Conservation (phyloP, 345 rosid species). For the Turritis glabra region DNA sequence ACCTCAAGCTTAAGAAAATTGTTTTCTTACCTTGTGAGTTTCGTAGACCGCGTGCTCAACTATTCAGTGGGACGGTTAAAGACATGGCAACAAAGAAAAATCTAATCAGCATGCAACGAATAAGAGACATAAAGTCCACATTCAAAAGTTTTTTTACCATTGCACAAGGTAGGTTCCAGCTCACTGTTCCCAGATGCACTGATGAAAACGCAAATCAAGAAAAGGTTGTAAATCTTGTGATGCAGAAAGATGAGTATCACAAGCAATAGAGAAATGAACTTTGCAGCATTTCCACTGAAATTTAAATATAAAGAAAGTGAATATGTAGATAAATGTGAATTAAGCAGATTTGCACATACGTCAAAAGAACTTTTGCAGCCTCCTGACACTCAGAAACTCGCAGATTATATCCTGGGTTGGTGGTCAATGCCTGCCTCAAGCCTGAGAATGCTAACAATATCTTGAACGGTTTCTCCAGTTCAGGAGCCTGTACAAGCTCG, state of each 20-base stretch:
- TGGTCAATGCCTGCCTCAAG: constrained; percentile 81
- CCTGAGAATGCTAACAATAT: constrained; percentile 95
- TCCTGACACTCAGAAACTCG: constrained; percentile 92
- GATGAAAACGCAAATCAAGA: constrained; percentile 26
- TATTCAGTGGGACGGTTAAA: constrained; percentile 39
- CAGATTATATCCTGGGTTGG: constrained; percentile 86
- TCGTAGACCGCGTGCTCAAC: constrained; percentile 70
- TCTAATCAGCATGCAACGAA: constrained; percentile 11
- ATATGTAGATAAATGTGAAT: constrained; percentile 5
- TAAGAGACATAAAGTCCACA: constrained; percentile 2
- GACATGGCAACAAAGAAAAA: constrained; percentile 17
- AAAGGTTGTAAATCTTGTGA: background rate
- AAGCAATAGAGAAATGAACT: constrained; percentile 2
- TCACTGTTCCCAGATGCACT: constrained; percentile 72
- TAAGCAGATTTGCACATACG: constrained; percentile 49
- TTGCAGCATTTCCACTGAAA: constrained; percentile 11
- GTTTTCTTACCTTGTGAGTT: constrained; percentile 67
- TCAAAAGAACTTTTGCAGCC: constrained; percentile 81
- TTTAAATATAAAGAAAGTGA: background rate
- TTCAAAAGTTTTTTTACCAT: constrained; percentile 49
- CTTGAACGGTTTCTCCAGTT: constrained; percentile 60
- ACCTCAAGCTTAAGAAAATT: background rate
- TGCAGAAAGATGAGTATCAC: constrained; percentile 11
- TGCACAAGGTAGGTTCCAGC: constrained; percentile 57
- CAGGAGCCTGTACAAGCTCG: constrained; percentile 57